These are phyloP conservation scores for Metschnikowia continentalis DNA, from an alignment of 805 yeast genomes.

Conservation along the genomic window DNA sequence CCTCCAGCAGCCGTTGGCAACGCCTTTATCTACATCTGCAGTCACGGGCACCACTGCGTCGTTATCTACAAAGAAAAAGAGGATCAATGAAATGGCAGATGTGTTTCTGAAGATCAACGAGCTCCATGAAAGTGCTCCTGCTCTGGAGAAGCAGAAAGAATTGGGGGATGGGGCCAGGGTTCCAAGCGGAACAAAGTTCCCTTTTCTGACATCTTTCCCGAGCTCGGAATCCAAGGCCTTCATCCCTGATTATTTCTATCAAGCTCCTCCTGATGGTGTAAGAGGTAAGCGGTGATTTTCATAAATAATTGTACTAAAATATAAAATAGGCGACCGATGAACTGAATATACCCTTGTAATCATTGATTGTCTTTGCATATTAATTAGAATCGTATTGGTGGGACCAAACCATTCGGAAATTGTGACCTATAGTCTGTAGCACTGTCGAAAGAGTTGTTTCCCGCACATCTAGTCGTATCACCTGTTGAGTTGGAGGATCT, in stretches of 20 bases:
- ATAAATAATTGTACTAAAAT: not conserved
- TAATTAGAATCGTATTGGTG: not conserved
- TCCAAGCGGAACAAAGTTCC: conserved; percentile 5
- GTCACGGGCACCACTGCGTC: conserved; percentile 20
- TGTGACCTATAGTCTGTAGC: not conserved
- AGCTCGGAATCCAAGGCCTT: conserved; percentile 18
- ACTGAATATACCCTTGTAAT: not conserved
- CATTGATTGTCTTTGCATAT: no score
- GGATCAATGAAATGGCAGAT: conserved; percentile 41
- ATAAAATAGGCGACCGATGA: not conserved
- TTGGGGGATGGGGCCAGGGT: conserved; percentile 6
- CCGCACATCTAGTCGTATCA: not conserved
- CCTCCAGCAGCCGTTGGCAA: conserved; percentile 24
- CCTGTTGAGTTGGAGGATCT: not conserved
- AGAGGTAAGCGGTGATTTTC: conserved; percentile 21
- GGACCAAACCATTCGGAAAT: not conserved
- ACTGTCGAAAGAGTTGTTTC: not conserved
- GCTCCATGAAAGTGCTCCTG: conserved; percentile 21
- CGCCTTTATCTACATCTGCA: conserved; percentile 16
- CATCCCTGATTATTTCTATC: conserved; percentile 18
- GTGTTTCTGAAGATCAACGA: conserved; percentile 35
- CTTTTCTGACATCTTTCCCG: conserved; percentile 8
- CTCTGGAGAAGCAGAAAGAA: conserved; percentile 6
- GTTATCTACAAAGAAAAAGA: conserved; percentile 34
- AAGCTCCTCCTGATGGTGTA: conserved; percentile 16